phyloP scores from a whole-genome alignment of 345 rosid genomes.

The Anacardium occidentale region DNA sequence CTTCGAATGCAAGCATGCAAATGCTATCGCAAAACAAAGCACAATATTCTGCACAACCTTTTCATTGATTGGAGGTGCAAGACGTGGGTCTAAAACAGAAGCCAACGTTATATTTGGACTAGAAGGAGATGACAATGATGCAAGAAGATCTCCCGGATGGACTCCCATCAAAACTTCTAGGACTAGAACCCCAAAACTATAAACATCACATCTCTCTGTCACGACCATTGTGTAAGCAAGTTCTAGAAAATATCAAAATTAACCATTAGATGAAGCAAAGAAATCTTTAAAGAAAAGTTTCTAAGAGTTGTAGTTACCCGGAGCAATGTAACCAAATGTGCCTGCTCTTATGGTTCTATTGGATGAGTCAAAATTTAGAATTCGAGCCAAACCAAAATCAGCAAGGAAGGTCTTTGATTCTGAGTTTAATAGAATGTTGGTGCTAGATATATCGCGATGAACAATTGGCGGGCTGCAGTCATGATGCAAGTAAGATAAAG shows the following conservation, averaged over 20 bases:
- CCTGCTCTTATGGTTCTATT: slow-evolving; percentile 1
- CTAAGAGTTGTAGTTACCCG: neutral
- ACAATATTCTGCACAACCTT: no score
- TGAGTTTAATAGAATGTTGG: neutral
- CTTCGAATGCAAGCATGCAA: no score
- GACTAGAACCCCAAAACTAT: slow-evolving; percentile 19
- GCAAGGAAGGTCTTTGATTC: slow-evolving; percentile 8
- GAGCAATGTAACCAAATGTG: slow-evolving; percentile 15
- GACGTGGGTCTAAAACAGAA: no score
- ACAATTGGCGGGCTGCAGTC: no score
- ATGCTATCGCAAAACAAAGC: no score
- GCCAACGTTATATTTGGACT: no score
- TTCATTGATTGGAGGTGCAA: no score
- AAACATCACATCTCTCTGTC: slow-evolving; percentile 12
- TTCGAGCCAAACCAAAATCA: slow-evolving; percentile 20
- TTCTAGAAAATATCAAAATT: neutral
- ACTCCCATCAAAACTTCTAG: slow-evolving; percentile 6
- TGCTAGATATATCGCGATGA: no score
- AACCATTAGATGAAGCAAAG: no score
- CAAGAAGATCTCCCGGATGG: slow-evolving; percentile 17
- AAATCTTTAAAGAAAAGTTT: no score
- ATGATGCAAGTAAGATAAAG: no score
- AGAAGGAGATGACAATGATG: neutral
- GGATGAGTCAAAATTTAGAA: slow-evolving; percentile 16
- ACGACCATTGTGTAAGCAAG: neutral